These are phyloP conservation scores for Golubevia sp. DNA, from an alignment of 1,284 basidiomycete genomes.

Conservation along the genomic window DNA sequence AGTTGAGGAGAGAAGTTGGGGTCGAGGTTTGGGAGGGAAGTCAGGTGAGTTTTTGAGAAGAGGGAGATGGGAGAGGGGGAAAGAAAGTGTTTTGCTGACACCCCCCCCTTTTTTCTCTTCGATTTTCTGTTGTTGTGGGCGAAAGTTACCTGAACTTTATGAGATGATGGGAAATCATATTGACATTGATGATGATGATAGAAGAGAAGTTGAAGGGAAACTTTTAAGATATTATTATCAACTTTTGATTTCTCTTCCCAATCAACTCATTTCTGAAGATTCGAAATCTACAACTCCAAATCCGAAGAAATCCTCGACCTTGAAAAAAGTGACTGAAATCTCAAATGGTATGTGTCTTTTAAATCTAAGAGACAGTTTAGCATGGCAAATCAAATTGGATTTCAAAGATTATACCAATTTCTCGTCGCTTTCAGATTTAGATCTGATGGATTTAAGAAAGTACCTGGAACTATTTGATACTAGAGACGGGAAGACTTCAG, in stretches of 20 bases:
- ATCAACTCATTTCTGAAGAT: slow-evolving; percentile 8
- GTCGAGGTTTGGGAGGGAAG: slow-evolving; percentile 21
- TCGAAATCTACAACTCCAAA: slow-evolving; percentile 18
- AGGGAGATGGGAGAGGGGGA: neutral
- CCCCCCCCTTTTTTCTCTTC: slow-evolving; percentile 2
- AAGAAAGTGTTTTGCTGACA: neutral
- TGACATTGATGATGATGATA: slow-evolving; percentile 35
- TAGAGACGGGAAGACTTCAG: too few species aligned
- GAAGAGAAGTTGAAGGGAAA: slow-evolving; percentile 38
- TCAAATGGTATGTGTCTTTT: slow-evolving; percentile 51
- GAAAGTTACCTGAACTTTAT: slow-evolving; percentile 40
- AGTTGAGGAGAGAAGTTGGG: slow-evolving; percentile 28
- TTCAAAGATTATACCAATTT: slow-evolving; percentile 34
- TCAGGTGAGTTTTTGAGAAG: slow-evolving; percentile 6
- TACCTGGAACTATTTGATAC: too few species aligned
- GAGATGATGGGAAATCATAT: slow-evolving; percentile 44
- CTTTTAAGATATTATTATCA: slow-evolving; percentile 31
- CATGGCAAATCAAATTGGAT: slow-evolving; percentile 51
- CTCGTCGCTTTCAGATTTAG: neutral
- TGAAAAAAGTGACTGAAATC: slow-evolving; percentile 28
- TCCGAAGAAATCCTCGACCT: neutral
- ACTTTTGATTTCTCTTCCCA: slow-evolving; percentile 32
- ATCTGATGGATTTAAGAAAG: too few species aligned
- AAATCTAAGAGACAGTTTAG: slow-evolving; percentile 43
- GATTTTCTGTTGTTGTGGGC: too few species aligned